A percentile compares a stretch with the other conserved stretches of the same genome.
Evolutionary conservation across 2,329 filamentous ascomycete genomes (phyloP).

Genomic region (Xylariaceae sp.): DNA sequence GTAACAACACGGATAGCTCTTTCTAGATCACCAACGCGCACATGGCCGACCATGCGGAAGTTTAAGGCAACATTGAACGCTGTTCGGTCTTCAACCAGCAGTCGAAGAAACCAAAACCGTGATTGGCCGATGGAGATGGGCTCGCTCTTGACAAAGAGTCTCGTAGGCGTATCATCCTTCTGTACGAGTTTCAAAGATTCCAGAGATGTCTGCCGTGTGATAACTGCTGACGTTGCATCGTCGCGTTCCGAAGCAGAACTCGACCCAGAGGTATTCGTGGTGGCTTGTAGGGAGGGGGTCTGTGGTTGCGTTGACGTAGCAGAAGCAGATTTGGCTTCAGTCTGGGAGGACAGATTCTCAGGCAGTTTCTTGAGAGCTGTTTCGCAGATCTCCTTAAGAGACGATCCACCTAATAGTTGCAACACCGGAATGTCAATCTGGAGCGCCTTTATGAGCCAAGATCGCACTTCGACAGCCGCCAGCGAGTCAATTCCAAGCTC

Average conservation of each 20-base stretch:
- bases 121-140: constrained; percentile 36
- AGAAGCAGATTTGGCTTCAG: neutral
- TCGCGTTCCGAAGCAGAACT: neutral
- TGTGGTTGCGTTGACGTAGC: neutral
- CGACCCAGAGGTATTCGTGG: neutral
- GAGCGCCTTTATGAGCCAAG: constrained; percentile 47
- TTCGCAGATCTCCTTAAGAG: constrained; percentile 10
- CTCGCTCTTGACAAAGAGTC: constrained; percentile 27
- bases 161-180: neutral
- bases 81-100: constrained; percentile 35
- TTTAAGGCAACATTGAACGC: constrained; percentile 39
- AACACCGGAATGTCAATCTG: constrained; percentile 44
- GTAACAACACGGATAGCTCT: constrained; percentile 34
- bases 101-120: constrained; percentile 39
- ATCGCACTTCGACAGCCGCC: constrained; percentile 38
- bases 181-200: neutral
- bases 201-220: neutral
- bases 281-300: neutral
- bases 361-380: constrained; percentile 11
- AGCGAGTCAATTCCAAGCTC: constrained; percentile 33
- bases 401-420: constrained; percentile 31
- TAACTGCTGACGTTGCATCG: neutral
- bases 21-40: constrained; percentile 32
- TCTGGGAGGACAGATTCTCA: neutral
- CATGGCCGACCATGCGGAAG: constrained; percentile 31